Evolutionary conservation across 257 asterid genomes (phyloP), one percentile per base, ranked within the genome.

Genomic region (Phtheirospermum japonicum): DNA sequence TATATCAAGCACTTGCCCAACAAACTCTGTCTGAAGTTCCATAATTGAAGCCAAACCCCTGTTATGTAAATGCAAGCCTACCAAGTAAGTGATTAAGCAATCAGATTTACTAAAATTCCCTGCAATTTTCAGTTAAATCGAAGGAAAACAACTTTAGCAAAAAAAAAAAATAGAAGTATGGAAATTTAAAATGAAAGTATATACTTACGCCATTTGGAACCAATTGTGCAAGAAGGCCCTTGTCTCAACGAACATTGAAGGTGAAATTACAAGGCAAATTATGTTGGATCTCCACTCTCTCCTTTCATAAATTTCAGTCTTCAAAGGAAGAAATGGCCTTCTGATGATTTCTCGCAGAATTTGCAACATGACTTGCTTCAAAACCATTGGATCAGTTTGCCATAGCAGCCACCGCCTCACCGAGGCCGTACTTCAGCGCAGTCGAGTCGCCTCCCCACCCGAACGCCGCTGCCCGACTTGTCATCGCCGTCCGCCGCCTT

Each of bases 341-440:
- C 53, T 69, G 37, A 52, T 69, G 57, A 48, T 60, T 73, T 83
- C 95, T 74, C 63, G 73, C 80, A 86, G 65, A 65, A 86, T 70
- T 52, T 84, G 82, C 4, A 80, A 75, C 39, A 86, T 18, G 46
- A 83, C 93, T 59, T 76, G 74, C 80, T 77, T 84, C 76, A 86
- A 65, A 72, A 79, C 73, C 75, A 68, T 73, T 32, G 81, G 89
- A 70, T 89, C 88, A 64, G 84, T 78, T 70, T 76, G 75, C 95
- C 96, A 89, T 36, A 77, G 68, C 59, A 82, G 57, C 76, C 84
- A 77, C 82, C 96, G n/a, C n/a, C n/a, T n/a, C n/a, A n/a, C n/a
- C n/a, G n/a, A n/a, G n/a, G n/a, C n/a, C n/a, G n/a, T n/a, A n/a
- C n/a, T n/a, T n/a, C n/a, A n/a, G n/a, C n/a, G n/a, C n/a, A n/a